A percentile compares a stretch with the other conserved stretches of the same genome.
Conservation (phyloP, 768 basidiomycete species). For the Lactarius evosmus region DNA sequence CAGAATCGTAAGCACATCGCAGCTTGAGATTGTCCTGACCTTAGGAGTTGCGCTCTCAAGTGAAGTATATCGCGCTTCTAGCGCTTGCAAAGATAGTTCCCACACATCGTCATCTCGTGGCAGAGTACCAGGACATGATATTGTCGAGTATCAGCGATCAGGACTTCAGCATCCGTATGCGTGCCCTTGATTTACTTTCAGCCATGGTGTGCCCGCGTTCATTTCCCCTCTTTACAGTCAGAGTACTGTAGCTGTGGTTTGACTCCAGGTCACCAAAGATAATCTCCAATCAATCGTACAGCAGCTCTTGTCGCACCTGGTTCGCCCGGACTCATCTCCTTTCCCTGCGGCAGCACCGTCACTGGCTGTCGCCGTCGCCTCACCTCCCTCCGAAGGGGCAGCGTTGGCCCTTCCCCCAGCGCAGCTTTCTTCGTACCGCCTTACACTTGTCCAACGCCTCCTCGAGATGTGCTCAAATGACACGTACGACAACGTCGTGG, state of each 20-base stretch:
- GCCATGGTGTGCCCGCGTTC: slow-evolving; percentile 66
- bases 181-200: slow-evolving; percentile 89
- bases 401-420: slow-evolving; percentile 48
- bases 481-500: slow-evolving; percentile 81
- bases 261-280: slow-evolving; percentile 67
- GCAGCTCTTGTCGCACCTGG: slow-evolving; percentile 84
- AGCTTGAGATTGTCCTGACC: slow-evolving; percentile 1
- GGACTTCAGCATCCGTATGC: slow-evolving; percentile 94
- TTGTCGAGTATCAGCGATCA: slow-evolving; percentile 86
- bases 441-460: slow-evolving; percentile 76
- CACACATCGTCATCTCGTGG: slow-evolving; percentile 82
- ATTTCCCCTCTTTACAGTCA: neutral
- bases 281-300: slow-evolving; percentile 90
- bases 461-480: slow-evolving; percentile 82
- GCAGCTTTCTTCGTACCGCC: slow-evolving; percentile 81
- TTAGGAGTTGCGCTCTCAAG: slow-evolving; percentile 41
- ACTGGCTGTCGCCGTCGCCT: slow-evolving; percentile 51
- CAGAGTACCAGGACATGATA: slow-evolving; percentile 90
- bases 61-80: slow-evolving; percentile 94
- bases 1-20: slow-evolving; percentile 75
- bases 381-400: slow-evolving; percentile 36
- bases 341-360: slow-evolving; percentile 56
- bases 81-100: slow-evolving; percentile 97
- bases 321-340: slow-evolving; percentile 50
- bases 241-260: slow-evolving; percentile 8